Evolutionary conservation across 192 early-diverging fungal genomes (phyloP).

Genomic region (Backusella luteola): DNA sequence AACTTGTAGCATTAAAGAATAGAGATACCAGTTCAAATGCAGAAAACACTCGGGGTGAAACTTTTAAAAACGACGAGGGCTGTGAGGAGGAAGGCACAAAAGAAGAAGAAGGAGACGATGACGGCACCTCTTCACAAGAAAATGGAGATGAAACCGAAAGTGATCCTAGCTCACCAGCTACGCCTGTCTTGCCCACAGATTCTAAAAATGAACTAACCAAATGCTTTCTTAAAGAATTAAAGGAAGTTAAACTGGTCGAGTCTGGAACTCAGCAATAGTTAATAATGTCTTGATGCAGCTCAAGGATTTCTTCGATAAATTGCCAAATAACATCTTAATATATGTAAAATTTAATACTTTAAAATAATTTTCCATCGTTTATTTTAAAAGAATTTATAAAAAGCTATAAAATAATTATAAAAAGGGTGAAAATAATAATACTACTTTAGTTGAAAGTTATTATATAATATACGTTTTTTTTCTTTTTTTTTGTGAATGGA

Average conservation of each 20-base stretch:
- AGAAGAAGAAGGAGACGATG: not conserved
- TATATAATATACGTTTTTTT: too few species aligned
- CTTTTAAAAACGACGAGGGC: not conserved
- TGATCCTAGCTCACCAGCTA: slow-evolving; percentile 6
- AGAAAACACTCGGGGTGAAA: not conserved
- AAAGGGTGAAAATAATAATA: too few species aligned
- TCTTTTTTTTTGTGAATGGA: too few species aligned
- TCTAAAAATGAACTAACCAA: not conserved
- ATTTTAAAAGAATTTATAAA: not conserved
- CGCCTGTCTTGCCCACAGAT: not conserved
- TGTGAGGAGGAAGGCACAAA: not conserved
- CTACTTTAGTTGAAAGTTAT: too few species aligned
- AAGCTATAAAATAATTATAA: not conserved
- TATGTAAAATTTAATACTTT: not conserved
- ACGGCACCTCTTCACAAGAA: not conserved
- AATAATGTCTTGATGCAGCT: not conserved
- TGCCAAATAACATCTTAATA: not conserved
- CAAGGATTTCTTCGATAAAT: not conserved
- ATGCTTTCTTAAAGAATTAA: not conserved
- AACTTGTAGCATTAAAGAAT: not conserved
- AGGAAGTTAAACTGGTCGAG: not conserved
- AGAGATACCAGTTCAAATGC: not conserved
- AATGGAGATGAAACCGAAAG: not conserved
- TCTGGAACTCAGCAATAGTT: not conserved
- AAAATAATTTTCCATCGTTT: not conserved